Evolutionary conservation across 1,139 yeast species (phyloP), one percentile per base, ranked within the genome.

Genomic region (Nakaseomyces bracarensis): DNA sequence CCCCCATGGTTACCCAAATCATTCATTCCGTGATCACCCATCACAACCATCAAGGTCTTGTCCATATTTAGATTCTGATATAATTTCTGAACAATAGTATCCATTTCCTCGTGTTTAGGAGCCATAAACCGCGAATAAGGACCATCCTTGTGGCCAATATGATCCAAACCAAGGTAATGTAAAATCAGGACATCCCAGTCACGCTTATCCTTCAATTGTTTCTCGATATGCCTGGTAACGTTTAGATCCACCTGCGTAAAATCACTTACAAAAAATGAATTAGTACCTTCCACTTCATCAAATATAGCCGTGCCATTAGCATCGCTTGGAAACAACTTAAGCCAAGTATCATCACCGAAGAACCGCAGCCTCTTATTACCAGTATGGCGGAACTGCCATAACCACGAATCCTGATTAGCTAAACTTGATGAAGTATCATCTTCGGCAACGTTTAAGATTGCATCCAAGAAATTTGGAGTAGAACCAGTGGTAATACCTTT

Each of bases 281-380:
- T 80, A 0, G 98, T 91, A 1, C 98, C 98, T 39, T 91, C 98
- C 18, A 61, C 65, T 43, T 72, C 69, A 22, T 69, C 68, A 56
- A 91, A 89, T 50, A 71, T 70, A 3, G 64, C 67, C 13, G 22
- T 18, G 4, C 35, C 23, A 10, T 6, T n/a, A 11, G 33, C n/a
- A 2, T 28, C 33, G 4, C 39, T 26, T 0, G 91, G 91, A 52
- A 87, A 93, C 38, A 91, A 69, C 57, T 87, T 89, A 50, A 89
- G 65, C 99, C 98, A 93, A 1, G 98, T 91, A 58, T 91, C 98
- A 61, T 91, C 98, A 20, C 99, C 99, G 66, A 75, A 91, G 74
- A 91, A 86, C 55, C 86, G 81, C 31, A 91, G 67, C 41, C 64
- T 71, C 52, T 72, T 73, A 23, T 66, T 66, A 3, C 60, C 50